These are phyloP conservation scores for Termitomyces sp. DNA, from an alignment of 768 basidiomycete genomes.

Conservation along the genomic window DNA sequence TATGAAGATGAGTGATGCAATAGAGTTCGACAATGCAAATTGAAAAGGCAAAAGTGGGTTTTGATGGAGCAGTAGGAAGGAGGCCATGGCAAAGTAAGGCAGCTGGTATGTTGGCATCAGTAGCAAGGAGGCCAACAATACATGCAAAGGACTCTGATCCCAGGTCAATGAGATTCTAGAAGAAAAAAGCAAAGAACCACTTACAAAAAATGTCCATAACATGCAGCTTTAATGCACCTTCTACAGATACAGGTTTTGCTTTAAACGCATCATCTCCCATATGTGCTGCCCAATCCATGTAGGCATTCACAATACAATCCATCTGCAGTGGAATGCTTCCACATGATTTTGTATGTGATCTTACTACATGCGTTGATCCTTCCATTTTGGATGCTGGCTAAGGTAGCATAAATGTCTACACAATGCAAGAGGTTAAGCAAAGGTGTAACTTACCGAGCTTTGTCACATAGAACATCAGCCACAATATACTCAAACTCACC, in stretches of 20 bases:
- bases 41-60: not conserved
- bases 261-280: too few relatives aligned
- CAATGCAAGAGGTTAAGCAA: not conserved
- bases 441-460: not conserved
- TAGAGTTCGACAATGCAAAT: not conserved
- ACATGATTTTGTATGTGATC: too few relatives aligned
- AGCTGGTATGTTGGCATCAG: not conserved
- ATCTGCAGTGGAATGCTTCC: too few relatives aligned
- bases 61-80: not conserved
- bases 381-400: not conserved
- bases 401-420: not conserved
- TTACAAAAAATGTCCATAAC: too few relatives aligned
- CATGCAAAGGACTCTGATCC: not conserved
- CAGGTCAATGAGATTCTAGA: not conserved
- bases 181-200: not conserved
- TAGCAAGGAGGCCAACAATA: not conserved
- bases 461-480: not conserved
- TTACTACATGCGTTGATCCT: not conserved
- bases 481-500: conserved; percentile 3
- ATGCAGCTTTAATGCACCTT: too few relatives aligned
- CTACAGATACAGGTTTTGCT: not conserved
- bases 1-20: not conserved
- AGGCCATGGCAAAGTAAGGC: not conserved
- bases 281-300: too few relatives aligned
- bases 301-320: too few relatives aligned